Evolutionary conservation across 2,329 filamentous ascomycete species (phyloP), one percentile per base, ranked within the genome.

Genomic region (Fusarium staphyleae): DNA sequence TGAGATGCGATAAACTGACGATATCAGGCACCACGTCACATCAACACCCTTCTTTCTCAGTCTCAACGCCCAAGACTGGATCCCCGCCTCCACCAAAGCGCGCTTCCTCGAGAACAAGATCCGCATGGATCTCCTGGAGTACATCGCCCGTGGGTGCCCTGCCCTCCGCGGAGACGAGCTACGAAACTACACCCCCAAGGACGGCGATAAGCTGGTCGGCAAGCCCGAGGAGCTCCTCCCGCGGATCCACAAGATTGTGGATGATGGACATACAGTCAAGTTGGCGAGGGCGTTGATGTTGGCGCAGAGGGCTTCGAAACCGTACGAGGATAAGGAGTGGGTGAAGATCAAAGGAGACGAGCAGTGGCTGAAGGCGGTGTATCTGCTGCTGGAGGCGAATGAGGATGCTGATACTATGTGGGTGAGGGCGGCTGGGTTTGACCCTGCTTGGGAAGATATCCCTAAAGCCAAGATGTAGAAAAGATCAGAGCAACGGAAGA

Each of bases 251-350:
- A 55, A 58, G 9, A 67, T 82, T 28, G 67, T 80, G 0, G 93
- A 96, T 62, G 92, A 97, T 71, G 92, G 93, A 0, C 93, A 98
- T 73, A 80, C 85, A 9, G 79, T 87, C 47, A 97, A 97, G 72
- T 74, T 96, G 5, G 78, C 87, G 7, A 78, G 92, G 26, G 87
- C 90, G 2, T 71, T 95, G 14, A 81, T 82, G 4, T 74, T 91
- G 64, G 90, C 85, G 1, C 78, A 87, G 69, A 69, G 77, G 26
- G 66, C 81, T 1, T 81, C 79, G 44, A 65, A 69, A 60, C 69
- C 71, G 33, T 88, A 76, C 61, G 66, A 70, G 11, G 70, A 76
- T 18, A 75, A 70, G 48, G 72, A 78, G 3, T 81, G 81, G 77
- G 77, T 84, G 24, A 71, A 74, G 44, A 72, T 91, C 32, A 79